Evolutionary conservation across 116 monocot species (phyloP).

Genomic region (Phalaenopsis hybrid): DNA sequence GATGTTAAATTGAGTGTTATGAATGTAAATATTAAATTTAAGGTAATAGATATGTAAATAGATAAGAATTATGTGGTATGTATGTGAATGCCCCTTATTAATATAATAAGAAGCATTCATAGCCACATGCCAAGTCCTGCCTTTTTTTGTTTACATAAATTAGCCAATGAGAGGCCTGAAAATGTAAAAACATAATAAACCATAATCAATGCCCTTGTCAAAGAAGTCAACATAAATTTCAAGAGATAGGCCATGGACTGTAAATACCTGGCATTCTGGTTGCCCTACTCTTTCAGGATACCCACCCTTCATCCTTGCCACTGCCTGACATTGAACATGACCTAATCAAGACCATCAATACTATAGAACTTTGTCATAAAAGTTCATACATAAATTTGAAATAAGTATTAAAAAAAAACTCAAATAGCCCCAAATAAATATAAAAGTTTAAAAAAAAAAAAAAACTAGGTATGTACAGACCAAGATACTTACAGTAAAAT

Average conservation of each 20-base stretch:
- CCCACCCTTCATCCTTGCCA: constrained; percentile 49
- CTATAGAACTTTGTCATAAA: constrained; percentile 11
- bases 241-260: neutral
- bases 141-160: neutral
- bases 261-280: constrained; percentile 58
- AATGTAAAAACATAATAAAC: neutral
- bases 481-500: neutral
- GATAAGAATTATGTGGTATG: neutral
- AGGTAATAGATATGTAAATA: no score
- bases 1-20: no score
- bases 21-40: no score
- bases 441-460: neutral
- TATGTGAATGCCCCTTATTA: neutral
- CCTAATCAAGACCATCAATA: constrained; percentile 17
- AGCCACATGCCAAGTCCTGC: neutral
- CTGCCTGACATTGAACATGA: constrained; percentile 37
- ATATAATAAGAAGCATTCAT: neutral
- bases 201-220: neutral
- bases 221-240: neutral
- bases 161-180: neutral
- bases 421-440: neutral
- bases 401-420: neutral
- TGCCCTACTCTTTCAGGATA: constrained; percentile 59
- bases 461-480: neutral
- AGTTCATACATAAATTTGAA: neutral